Evolutionary conservation across 768 basidiomycete genomes (phyloP).

Genomic region (Suillus weaverae): DNA sequence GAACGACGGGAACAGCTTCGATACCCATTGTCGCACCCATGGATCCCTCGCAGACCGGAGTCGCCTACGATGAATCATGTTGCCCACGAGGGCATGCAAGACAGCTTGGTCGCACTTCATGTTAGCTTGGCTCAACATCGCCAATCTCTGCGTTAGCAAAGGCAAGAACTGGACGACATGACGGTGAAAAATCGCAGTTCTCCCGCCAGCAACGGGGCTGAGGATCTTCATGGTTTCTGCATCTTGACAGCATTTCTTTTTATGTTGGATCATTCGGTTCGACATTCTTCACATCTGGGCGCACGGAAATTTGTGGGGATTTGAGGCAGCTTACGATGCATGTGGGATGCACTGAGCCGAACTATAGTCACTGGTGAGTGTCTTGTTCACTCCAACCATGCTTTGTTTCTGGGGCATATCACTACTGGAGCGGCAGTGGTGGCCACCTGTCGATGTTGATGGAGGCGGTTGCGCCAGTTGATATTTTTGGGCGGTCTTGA

Average conservation of each 20-base stretch:
- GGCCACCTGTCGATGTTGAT: conserved; percentile 3
- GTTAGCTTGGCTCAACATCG: conserved; percentile 9
- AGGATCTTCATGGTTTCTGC: conserved; percentile 20
- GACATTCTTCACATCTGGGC: conserved; percentile 11
- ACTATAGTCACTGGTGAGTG: conserved; percentile 28
- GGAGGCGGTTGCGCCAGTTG: conserved; percentile 9
- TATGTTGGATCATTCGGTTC: conserved; percentile 14
- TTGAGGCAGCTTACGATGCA: conserved; percentile 2
- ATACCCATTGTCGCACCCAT: conserved; percentile 17
- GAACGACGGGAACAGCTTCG: conserved; percentile 11
- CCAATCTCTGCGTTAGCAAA: conserved; percentile 10
- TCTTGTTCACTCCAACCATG: conserved; percentile 31
- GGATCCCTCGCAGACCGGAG: conserved; percentile 17
- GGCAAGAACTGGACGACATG: neutral
- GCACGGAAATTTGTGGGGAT: conserved; percentile 1
- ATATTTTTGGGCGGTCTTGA: conserved; percentile 4
- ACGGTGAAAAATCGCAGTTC: conserved; percentile 29
- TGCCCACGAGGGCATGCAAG: conserved; percentile 21
- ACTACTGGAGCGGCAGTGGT: conserved; percentile 8
- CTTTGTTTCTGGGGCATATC: conserved; percentile 24
- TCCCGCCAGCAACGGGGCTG: conserved; percentile 24
- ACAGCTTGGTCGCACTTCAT: neutral
- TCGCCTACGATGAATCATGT: conserved; percentile 1
- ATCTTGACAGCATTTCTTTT: conserved; percentile 23
- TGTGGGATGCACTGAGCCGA: conserved; percentile 6